Evolutionary conservation across 2,329 filamentous ascomycete genomes (phyloP).

Genomic region (Diaporthe ampelina): DNA sequence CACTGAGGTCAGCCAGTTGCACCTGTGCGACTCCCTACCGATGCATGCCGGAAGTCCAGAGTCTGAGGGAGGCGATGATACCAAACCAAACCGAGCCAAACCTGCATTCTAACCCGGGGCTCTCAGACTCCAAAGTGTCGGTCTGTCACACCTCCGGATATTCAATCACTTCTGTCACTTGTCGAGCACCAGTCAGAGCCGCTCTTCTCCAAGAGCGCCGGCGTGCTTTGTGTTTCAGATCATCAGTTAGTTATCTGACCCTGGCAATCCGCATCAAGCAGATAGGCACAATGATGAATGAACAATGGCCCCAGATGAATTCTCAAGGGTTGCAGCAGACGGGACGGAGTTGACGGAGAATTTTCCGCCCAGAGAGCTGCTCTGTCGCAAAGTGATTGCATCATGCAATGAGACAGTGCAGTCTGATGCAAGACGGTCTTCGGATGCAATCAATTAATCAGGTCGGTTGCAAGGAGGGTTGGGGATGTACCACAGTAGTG

Average conservation of each 20-base stretch:
- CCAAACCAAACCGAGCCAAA: slow-evolving; percentile 13
- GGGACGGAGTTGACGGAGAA: slow-evolving; percentile 5
- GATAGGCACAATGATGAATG: neutral
- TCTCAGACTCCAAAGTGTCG: slow-evolving; percentile 19
- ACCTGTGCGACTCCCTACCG: neutral
- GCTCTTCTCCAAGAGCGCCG: neutral
- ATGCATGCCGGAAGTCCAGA: neutral
- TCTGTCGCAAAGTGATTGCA: slow-evolving; percentile 6
- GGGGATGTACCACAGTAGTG: neutral
- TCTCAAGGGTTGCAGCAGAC: neutral
- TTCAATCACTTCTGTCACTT: neutral
- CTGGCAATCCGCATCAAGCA: neutral
- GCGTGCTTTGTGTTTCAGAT: slow-evolving; percentile 14
- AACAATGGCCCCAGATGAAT: neutral
- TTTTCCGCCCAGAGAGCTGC: neutral
- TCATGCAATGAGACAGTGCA: slow-evolving; percentile 9
- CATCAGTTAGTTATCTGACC: neutral
- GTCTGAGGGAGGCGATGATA: slow-evolving; percentile 5
- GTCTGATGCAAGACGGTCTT: slow-evolving; percentile 6
- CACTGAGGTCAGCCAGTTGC: neutral
- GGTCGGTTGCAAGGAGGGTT: too few species aligned
- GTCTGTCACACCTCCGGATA: slow-evolving; percentile 11
- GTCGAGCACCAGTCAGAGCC: neutral
- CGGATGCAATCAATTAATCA: slow-evolving; percentile 6
- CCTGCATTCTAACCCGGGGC: neutral